Evolutionary conservation across 352 stramenopile species (phyloP).

Genomic region (Elongisporangium anandrum): DNA sequence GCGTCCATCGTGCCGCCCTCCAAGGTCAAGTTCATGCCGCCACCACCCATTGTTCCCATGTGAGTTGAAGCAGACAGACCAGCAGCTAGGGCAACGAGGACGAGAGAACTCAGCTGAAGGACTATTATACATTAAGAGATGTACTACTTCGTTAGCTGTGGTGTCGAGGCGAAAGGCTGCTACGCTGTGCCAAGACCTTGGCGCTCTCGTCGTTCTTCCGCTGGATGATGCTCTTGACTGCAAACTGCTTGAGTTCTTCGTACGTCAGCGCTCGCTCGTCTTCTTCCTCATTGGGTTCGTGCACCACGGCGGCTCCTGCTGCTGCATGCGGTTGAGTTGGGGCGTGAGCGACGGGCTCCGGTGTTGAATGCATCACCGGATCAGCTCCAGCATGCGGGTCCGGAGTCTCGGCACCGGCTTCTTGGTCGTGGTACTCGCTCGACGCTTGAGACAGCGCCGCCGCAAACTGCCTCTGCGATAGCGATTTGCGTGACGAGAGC

Average conservation of each 20-base stretch:
- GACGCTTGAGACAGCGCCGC: conserved; percentile 16
- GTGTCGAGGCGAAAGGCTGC: neutral
- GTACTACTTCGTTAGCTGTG: neutral
- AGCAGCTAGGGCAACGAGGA: too few relatives aligned
- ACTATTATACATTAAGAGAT: neutral
- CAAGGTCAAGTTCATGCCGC: conserved; percentile 14
- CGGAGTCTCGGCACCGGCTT: neutral
- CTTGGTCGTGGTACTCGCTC: neutral
- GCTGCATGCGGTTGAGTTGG: conserved; percentile 1
- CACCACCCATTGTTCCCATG: neutral
- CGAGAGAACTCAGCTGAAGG: neutral
- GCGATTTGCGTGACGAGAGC: conserved; percentile 31
- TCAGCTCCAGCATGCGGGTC: neutral
- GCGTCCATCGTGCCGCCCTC: conserved; percentile 51
- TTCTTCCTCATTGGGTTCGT: conserved; percentile 41
- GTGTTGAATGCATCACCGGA: neutral
- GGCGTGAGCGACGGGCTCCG: neutral
- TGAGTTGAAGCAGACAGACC: neutral
- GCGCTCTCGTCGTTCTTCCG: conserved; percentile 11
- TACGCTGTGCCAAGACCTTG: neutral
- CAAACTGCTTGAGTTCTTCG: conserved; percentile 64
- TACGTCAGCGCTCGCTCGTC: conserved; percentile 70
- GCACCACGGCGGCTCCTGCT: conserved; percentile 2
- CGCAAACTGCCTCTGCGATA: conserved; percentile 39
- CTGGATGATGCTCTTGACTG: conserved; percentile 46